Evolutionary conservation across 2,329 filamentous ascomycete species (phyloP), one percentile per base, ranked within the genome.

Genomic region (Fusarium graminum): DNA sequence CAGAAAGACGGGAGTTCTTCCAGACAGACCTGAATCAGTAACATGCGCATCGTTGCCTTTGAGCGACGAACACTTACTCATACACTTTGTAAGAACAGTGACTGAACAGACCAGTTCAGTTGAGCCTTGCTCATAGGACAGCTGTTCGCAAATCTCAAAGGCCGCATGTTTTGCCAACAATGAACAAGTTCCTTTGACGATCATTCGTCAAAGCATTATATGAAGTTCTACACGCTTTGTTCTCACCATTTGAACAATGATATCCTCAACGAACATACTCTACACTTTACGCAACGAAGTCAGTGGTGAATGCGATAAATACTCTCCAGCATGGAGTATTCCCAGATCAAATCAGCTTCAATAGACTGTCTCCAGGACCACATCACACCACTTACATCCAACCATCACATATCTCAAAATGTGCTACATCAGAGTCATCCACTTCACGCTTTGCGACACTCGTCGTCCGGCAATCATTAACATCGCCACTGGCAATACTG

Each of bases 381-480:
- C n/a, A 34, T n/a, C 39, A 28, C n/a, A 7, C 10, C 14, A 36
- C 8, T 36, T 36, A 36, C 34, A 36, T n/a, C 9, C 9, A 3
- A n/a, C n/a, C 16, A 11, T n/a, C 34, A n/a, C 34, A 36, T 5
- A 10, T 34, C 34, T 17, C 22, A 26, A 28, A 22, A 36, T 68
- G 65, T 68, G 65, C 34, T 40, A 65, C 14, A 56, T 42, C 6
- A 29, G 52, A 2, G 25, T 65, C 14, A n/a, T 53, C 5, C 65
- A 68, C 4, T 54, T 59, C n/a, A 68, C 65, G 0, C 2, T 9
- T 17, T 68, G 65, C 50, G 53, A 68, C 13, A 63, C 53, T n/a
- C 65, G 61, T 39, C 65, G 61, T 11, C 60, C 30, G 17, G 65
- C 49, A 1, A 46, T 57, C 28, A 36, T 65, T 14, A 68, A 65